Evolutionary conservation across 208 protist genomes (phyloP), one percentile per base, ranked within the genome.

Genomic region (Angomonas ambiguus): DNA sequence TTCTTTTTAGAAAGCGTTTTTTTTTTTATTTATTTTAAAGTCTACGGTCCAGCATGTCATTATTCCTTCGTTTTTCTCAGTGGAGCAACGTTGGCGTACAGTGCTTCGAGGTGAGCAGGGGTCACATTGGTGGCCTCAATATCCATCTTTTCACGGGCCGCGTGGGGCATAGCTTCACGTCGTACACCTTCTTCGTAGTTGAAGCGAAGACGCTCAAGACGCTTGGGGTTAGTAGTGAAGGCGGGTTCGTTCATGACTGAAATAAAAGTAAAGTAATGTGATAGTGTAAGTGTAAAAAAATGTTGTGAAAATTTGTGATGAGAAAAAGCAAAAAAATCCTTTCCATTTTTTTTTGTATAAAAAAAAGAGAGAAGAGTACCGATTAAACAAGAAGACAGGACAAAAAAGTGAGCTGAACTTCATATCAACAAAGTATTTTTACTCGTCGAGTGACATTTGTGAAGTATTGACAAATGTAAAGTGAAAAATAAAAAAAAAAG

Each of bases 111-210:
- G 63, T 88, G 88, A 38, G 74, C 68, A 30, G 86, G 80, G 65
- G 86, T 92, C 20, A 80, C 74, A 32, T 67, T 41, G 18, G 76
- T 69, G 13, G 89, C 82, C 30, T 65, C 42, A 1, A 88, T 68
- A 51, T 92, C 86, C 18, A 87, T 63, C 60, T 77, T 62, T 51
- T 92, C 86, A 28, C 86, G 80, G 1, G 77, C 62, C 6, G 59
- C 70, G n/a, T 69, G 71, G 1, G 80, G 69, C 45, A 92, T 69
- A 24, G 70, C 76, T 63, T 92, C 86, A 22, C 86, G 80, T 28
- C 71, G 20, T 8, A 85, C 65, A 38, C 85, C 85, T 27, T 78
- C 76, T 41, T 92, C 71, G 72, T 92, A 89, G 63, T 92, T 92
- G 28, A 78, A 68, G 68, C 85, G 80, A 31, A 92, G 64, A 6